Percentiles rank a stretch among this genome's conserved stretches.
Evolutionary conservation across 192 early-diverging fungal genomes (phyloP).

Genomic region (Podila epigama): DNA sequence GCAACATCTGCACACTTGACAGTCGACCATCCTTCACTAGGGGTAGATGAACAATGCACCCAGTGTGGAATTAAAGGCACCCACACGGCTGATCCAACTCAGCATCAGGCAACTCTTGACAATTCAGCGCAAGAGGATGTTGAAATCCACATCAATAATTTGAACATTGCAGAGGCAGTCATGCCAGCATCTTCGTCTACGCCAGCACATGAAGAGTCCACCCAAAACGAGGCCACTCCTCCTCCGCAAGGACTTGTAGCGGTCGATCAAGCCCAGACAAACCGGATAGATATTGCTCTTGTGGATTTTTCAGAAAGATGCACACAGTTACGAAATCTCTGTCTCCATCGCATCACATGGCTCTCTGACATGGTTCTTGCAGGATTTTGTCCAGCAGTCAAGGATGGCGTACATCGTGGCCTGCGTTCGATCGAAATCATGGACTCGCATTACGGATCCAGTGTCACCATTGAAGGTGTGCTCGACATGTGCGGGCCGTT

Average conservation of each 20-base stretch:
- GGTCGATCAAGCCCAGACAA: not conserved
- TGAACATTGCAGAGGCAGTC: not conserved
- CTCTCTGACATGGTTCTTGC: slow-evolving; percentile 18
- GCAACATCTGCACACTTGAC: not conserved
- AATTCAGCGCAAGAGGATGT: not conserved
- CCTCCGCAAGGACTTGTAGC: not conserved
- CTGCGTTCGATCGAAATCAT: slow-evolving; percentile 21
- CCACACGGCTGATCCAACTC: not conserved
- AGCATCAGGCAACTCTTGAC: no score
- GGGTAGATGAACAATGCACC: not conserved
- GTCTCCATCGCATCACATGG: slow-evolving; percentile 26
- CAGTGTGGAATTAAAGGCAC: not conserved
- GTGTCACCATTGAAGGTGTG: slow-evolving; percentile 24
- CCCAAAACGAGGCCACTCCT: not conserved
- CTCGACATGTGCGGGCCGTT: slow-evolving; percentile 26
- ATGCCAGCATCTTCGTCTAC: not conserved
- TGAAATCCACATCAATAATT: not conserved
- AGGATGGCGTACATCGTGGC: not conserved
- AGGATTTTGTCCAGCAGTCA: slow-evolving; percentile 1
- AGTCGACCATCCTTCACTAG: not conserved
- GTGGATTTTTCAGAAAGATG: slow-evolving; percentile 9
- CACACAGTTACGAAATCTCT: not conserved
- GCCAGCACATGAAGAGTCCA: not conserved
- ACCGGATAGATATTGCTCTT: slow-evolving; percentile 26
- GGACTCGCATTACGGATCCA: slow-evolving; percentile 36